Conservation (phyloP, 495 filamentous ascomycete species). For the Penicillium dipodomyicola region DNA sequence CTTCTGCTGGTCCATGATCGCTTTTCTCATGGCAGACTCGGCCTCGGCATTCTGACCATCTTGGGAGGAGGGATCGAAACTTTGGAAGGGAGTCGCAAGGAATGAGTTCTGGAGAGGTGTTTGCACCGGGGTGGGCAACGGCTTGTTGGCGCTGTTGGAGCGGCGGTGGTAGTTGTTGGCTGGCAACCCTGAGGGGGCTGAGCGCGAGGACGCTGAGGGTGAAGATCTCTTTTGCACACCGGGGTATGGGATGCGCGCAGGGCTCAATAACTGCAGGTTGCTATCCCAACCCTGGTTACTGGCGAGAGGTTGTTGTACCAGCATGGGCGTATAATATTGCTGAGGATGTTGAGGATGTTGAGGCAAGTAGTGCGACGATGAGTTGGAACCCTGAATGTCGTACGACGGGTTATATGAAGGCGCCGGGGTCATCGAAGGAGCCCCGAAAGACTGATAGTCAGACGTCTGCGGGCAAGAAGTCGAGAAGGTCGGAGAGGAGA, state of each 20-base stretch:
- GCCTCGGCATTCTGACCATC: slow-evolving; percentile 45
- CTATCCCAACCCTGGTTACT: slow-evolving; percentile 44
- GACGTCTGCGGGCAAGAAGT: slow-evolving; percentile 34
- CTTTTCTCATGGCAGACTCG: slow-evolving; percentile 55
- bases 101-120: slow-evolving; percentile 47
- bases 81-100: slow-evolving; percentile 46
- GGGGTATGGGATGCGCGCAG: slow-evolving; percentile 36
- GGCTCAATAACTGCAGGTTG: slow-evolving; percentile 43
- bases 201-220: slow-evolving; percentile 31
- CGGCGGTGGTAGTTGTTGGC: slow-evolving; percentile 32
- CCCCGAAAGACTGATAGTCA: slow-evolving; percentile 41
- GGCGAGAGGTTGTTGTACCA: slow-evolving; percentile 41
- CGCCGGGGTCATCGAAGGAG: slow-evolving; percentile 49
- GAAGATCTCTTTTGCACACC: slow-evolving; percentile 40
- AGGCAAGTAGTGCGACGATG: slow-evolving; percentile 34
- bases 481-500: slow-evolving; percentile 45
- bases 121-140: slow-evolving; percentile 48
- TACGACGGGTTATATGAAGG: slow-evolving; percentile 47
- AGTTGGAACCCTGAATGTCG: slow-evolving; percentile 35
- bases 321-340: slow-evolving; percentile 42
- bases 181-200: slow-evolving; percentile 25
- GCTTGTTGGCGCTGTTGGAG: slow-evolving; percentile 40
- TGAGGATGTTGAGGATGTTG: slow-evolving; percentile 33
- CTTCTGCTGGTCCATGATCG: slow-evolving; percentile 53
- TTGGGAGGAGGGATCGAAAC: slow-evolving; percentile 42